phyloP scores from a whole-genome alignment of 768 basidiomycete species.

The Boletellus emodensis region DNA sequence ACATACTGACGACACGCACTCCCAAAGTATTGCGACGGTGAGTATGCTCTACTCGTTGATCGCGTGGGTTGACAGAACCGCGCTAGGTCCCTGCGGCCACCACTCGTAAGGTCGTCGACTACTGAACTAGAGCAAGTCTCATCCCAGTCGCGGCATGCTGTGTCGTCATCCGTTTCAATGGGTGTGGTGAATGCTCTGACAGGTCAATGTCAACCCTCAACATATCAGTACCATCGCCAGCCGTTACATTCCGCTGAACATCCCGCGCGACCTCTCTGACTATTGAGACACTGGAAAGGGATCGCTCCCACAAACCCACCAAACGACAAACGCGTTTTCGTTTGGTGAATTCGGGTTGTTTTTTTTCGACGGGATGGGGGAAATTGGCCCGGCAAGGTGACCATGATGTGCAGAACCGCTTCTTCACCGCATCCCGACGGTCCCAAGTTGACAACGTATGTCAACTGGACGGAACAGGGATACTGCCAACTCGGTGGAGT shows the following conservation, averaged over 20 bases:
- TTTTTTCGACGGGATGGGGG: not conserved
- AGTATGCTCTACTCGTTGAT: not conserved
- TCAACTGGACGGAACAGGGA: constrained; percentile 7
- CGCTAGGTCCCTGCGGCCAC: constrained; percentile 61
- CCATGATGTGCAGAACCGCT: constrained; percentile 5
- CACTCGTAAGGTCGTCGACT: constrained; percentile 45
- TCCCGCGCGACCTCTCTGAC: not conserved
- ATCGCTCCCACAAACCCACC: constrained; percentile 5
- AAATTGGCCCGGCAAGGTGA: not conserved
- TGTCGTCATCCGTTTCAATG: constrained; percentile 60
- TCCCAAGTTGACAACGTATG: constrained; percentile 18
- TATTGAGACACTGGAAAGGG: constrained; percentile 12
- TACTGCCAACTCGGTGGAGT: constrained; percentile 3
- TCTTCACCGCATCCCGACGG: constrained; percentile 5
- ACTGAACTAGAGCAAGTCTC: not conserved
- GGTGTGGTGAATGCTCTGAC: constrained; percentile 40
- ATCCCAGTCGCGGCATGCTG: constrained; percentile 51
- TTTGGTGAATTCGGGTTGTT: constrained; percentile 18
- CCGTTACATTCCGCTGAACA: constrained; percentile 6
- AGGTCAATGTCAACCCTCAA: constrained; percentile 19
- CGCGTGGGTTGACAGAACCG: not conserved
- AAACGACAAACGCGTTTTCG: constrained; percentile 8
- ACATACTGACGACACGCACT: constrained; percentile 1
- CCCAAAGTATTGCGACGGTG: constrained; percentile 23
- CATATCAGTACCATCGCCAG: constrained; percentile 17